Conservation (phyloP, 768 basidiomycete species). For the Psilocybe sp. region DNA sequence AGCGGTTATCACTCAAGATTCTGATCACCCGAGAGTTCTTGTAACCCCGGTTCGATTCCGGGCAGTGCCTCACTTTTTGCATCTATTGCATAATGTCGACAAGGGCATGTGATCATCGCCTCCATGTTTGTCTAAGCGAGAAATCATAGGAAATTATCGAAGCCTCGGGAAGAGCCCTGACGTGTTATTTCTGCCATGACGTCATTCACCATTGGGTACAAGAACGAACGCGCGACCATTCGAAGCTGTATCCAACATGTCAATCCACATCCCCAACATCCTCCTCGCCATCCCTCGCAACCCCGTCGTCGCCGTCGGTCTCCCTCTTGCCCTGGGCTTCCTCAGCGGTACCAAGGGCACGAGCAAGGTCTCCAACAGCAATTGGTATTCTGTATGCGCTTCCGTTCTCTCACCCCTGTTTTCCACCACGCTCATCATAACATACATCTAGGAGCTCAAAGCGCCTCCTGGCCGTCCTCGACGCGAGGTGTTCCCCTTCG, state of each 20-base stretch:
- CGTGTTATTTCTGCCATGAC: slow-evolving; percentile 8
- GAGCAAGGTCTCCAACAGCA: slow-evolving; percentile 41
- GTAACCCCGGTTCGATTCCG: slow-evolving; percentile 37
- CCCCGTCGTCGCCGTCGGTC: slow-evolving; percentile 54
- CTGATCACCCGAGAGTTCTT: slow-evolving; percentile 26
- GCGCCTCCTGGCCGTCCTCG: slow-evolving; percentile 53
- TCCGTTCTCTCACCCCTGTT: background rate
- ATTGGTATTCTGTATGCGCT: slow-evolving; percentile 57
- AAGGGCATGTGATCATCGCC: background rate
- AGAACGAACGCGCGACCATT: background rate
- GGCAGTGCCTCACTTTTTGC: slow-evolving; percentile 28
- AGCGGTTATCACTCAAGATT: slow-evolving; percentile 37
- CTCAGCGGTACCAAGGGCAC: slow-evolving; percentile 45
- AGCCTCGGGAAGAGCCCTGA: background rate
- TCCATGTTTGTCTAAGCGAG: slow-evolving; percentile 11
- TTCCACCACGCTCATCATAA: background rate
- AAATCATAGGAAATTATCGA: slow-evolving; percentile 9
- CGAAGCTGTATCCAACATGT: slow-evolving; percentile 14
- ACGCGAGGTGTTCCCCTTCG: slow-evolving; percentile 52
- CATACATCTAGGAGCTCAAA: slow-evolving; percentile 35
- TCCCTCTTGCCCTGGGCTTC: slow-evolving; percentile 56
- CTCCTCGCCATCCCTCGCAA: slow-evolving; percentile 54
- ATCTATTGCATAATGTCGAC: background rate
- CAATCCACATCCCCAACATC: slow-evolving; percentile 41
- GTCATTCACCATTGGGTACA: slow-evolving; percentile 10